Conservation (phyloP, 768 basidiomycete genomes). For the Psilocybe cyanescens region DNA sequence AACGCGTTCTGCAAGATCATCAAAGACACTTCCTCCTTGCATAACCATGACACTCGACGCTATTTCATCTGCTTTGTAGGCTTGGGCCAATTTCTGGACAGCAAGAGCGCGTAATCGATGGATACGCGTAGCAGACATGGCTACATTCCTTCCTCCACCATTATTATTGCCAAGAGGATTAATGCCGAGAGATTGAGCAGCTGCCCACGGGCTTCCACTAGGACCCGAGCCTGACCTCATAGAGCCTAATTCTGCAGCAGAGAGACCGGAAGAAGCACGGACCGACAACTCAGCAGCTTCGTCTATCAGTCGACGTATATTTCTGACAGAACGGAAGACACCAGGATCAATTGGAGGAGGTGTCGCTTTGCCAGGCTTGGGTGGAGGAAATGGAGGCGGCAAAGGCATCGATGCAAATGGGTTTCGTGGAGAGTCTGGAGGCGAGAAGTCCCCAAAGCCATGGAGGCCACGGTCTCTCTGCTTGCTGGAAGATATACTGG, state of each 20-base stretch:
- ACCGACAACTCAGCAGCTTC: constrained; percentile 90
- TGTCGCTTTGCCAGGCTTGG: constrained; percentile 66
- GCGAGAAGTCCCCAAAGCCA: constrained; percentile 43
- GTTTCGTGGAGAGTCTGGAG: constrained; percentile 48
- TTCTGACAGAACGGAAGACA: constrained; percentile 76
- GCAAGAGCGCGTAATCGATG: constrained; percentile 82
- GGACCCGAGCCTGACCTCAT: constrained; percentile 51
- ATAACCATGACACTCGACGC: constrained; percentile 94
- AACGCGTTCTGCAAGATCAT: constrained; percentile 89
- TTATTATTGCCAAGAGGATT: constrained; percentile 54
- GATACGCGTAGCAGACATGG: constrained; percentile 85
- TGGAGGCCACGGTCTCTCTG: constrained; percentile 51
- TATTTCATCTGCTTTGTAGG: constrained; percentile 88
- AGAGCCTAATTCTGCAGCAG: constrained; percentile 72
- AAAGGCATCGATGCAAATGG: constrained; percentile 33
- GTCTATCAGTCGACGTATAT: constrained; percentile 83
- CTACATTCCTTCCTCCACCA: constrained; percentile 68
- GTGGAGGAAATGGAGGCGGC: constrained; percentile 53
- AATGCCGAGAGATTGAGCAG: constrained; percentile 66
- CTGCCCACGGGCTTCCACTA: constrained; percentile 58
- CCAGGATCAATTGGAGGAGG: constrained; percentile 92
- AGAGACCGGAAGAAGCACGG: constrained; percentile 84
- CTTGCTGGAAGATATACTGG: constrained; percentile 30
- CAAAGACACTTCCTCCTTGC: constrained; percentile 92
- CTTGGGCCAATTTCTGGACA: constrained; percentile 84